Conservation (phyloP, 139 green algal species). For the Chlamydomonas sphaeroides region DNA sequence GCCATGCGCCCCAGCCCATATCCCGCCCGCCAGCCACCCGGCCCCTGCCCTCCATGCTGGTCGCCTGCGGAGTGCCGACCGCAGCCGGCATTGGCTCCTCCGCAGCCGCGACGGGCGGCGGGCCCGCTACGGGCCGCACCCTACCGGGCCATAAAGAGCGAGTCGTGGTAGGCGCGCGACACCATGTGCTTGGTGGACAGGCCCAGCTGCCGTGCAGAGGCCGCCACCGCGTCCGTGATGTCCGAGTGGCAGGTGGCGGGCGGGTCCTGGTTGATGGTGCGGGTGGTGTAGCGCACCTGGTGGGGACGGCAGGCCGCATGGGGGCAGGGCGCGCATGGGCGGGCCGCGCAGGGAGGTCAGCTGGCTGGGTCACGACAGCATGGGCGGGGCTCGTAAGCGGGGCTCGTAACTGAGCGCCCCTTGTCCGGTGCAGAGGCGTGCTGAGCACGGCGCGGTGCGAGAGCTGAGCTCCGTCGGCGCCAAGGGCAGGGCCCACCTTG, state of each 20-base stretch:
- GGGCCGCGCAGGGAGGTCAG: too few species aligned
- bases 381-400: too few species aligned
- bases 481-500: conserved; percentile 53
- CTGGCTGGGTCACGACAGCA: too few species aligned
- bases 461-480: neutral
- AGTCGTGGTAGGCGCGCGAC: conserved; percentile 95
- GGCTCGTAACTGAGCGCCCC: too few species aligned
- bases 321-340: too few species aligned
- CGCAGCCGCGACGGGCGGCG: neutral
- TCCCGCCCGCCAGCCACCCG: too few species aligned
- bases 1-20: too few species aligned
- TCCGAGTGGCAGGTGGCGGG: conserved; percentile 76
- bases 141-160: conserved; percentile 93
- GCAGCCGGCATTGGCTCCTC: neutral
- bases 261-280: conserved; percentile 88
- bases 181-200: conserved; percentile 82
- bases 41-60: too few species aligned
- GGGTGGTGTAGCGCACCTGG: conserved; percentile 38
- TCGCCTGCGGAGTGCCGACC: too few species aligned
- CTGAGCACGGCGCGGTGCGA: neutral
- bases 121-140: conserved; percentile 63
- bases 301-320: too few species aligned
- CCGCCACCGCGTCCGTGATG: conserved; percentile 70
- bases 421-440: too few species aligned
- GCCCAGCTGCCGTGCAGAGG: conserved; percentile 66